phyloP scores from a whole-genome alignment of 192 early-diverging fungal species.

The Entomortierella chlamydospora region DNA sequence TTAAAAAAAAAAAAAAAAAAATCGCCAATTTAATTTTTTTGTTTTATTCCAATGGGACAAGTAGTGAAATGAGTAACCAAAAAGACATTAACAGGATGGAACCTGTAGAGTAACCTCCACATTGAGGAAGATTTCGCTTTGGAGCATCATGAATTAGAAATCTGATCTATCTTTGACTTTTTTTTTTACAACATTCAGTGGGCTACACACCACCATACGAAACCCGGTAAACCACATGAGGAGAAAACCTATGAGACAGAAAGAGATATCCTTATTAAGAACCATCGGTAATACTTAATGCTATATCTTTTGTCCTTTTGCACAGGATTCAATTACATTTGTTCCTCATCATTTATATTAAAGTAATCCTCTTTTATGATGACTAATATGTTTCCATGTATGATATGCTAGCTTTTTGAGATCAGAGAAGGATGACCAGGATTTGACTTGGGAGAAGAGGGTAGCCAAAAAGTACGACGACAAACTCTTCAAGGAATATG shows the following conservation, averaged over 20 bases:
- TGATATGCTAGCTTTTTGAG: conserved; percentile 67
- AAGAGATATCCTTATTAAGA: conserved; percentile 74
- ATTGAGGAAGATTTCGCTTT: not conserved
- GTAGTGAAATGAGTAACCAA: conserved; percentile 31
- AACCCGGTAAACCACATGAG: not conserved
- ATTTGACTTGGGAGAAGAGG: conserved; percentile 74
- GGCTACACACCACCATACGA: conserved; percentile 46
- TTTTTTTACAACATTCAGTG: not conserved
- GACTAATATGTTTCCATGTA: too few relatives aligned
- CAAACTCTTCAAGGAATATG: conserved; percentile 88
- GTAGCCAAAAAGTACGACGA: conserved; percentile 90
- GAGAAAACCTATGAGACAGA: conserved; percentile 61
- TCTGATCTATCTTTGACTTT: not conserved
- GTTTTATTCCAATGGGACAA: too few relatives aligned
- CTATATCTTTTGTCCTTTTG: not conserved
- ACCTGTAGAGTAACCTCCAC: conserved; percentile 45
- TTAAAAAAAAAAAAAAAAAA: conserved; percentile 1
- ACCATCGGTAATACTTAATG: conserved; percentile 66
- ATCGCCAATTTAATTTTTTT: not conserved
- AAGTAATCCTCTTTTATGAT: too few relatives aligned
- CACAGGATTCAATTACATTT: too few relatives aligned
- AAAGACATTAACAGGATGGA: conserved; percentile 59
- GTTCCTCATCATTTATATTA: too few relatives aligned
- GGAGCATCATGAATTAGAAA: not conserved
- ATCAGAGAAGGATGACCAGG: conserved; percentile 59